These are phyloP conservation scores for Pseudogymnoascus sp. DNA, from an alignment of 2,329 filamentous ascomycete genomes.

Conservation along the genomic window DNA sequence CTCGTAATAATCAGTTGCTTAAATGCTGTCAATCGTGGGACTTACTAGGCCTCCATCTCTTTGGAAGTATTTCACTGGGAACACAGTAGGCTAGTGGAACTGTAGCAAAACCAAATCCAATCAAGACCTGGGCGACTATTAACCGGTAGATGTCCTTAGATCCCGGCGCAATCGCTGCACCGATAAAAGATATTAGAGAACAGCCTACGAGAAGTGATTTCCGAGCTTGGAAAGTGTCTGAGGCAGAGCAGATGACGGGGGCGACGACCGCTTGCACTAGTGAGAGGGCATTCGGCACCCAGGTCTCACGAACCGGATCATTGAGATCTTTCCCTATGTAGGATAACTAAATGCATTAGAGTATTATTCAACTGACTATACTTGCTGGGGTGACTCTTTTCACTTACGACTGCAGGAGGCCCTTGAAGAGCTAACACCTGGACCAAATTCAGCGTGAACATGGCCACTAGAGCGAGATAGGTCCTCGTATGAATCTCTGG, in stretches of 20 bases:
- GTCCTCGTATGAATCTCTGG: slow-evolving; percentile 11
- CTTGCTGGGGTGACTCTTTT: background rate
- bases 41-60: slow-evolving; percentile 13
- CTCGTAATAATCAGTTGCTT: background rate
- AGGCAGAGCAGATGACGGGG: slow-evolving; percentile 11
- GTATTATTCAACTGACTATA: background rate
- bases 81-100: slow-evolving; percentile 13
- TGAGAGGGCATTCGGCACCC: slow-evolving; percentile 6
- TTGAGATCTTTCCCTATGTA: slow-evolving; percentile 6
- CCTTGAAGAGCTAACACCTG: slow-evolving; percentile 12
- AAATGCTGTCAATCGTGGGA: background rate
- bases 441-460: slow-evolving; percentile 12
- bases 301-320: background rate
- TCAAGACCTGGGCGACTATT: slow-evolving; percentile 13
- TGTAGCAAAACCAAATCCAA: slow-evolving; percentile 13
- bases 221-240: slow-evolving; percentile 12
- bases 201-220: slow-evolving; percentile 9
- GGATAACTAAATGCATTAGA: slow-evolving; percentile 1
- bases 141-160: slow-evolving; percentile 11
- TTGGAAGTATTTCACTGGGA: slow-evolving; percentile 12
- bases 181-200: slow-evolving; percentile 12
- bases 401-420: slow-evolving; percentile 13
- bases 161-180: slow-evolving; percentile 12
- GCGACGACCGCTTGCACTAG: slow-evolving; percentile 7
- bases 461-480: slow-evolving; percentile 11